Evolutionary conservation across 2,329 filamentous ascomycete species (phyloP).

Genomic region (Eutypella sp.): DNA sequence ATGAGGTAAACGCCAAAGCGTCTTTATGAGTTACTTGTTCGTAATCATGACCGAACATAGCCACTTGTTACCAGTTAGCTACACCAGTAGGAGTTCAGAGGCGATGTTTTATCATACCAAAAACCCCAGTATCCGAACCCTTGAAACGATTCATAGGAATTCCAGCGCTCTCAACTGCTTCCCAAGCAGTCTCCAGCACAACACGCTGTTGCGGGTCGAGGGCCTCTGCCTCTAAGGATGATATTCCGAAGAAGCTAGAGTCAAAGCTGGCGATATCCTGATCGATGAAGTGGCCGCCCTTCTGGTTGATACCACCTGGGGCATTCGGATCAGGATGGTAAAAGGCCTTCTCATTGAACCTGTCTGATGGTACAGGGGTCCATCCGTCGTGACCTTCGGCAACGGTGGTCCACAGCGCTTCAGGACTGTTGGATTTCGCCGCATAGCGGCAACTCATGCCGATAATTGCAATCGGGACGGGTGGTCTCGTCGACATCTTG

Average conservation of each 20-base stretch:
- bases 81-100: too few species aligned
- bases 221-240: background rate
- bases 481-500: too few species aligned
- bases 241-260: conserved; percentile 8
- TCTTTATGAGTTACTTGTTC: background rate
- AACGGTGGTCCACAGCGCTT: conserved; percentile 20
- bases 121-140: too few species aligned
- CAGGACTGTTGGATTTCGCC: conserved; percentile 16
- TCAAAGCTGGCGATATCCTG: conserved; percentile 8
- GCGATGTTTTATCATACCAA: too few species aligned
- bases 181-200: background rate
- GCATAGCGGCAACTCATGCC: conserved; percentile 24
- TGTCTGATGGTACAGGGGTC: conserved; percentile 15
- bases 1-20: background rate
- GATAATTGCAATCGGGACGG: conserved; percentile 24
- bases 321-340: conserved; percentile 14
- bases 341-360: conserved; percentile 14
- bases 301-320: conserved; percentile 10
- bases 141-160: too few species aligned
- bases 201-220: too few species aligned
- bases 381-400: conserved; percentile 15
- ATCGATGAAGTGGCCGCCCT: conserved; percentile 8
- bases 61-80: too few species aligned
- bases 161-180: too few species aligned
- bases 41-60: background rate